Base-by-base conservation (phyloP, 148 eudicot species). In the Nepenthes mirabilis region DNA sequence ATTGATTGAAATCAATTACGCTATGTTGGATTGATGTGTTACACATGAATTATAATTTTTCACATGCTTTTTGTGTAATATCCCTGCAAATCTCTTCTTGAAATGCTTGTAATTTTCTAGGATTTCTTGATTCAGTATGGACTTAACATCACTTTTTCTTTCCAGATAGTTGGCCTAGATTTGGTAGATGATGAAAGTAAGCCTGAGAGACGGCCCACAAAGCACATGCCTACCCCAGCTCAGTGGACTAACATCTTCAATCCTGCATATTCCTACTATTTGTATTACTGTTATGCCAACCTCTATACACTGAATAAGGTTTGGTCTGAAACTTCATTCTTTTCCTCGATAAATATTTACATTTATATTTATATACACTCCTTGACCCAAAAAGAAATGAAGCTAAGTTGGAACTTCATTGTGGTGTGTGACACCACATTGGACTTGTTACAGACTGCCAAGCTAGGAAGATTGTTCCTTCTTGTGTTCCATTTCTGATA, bases 111-210 rank as follows among this genome's bases (percentile, higher is more conserved):
- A 8, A 8, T 40, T 40, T 8, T 40, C 45, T 40, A 23, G 45
- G 8, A 9, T 37, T 58, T 13, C 23, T 23, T 40, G 45, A 40
- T 40, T 3, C 58, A 50, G 33, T 69, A 9, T 36, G 23, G 56
- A 47, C 43, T 62, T 47, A 40, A 40, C 8, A 40, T 40, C 45
- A 3, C 45, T 40, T 47, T 43, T 64, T 11, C 36, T 2, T 70
- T 56, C 51, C 77, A 94, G 99, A 90, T 94, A 65, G 97, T 94
- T 68, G 99, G 99, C 48, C 77, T 94, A 34, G 99, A 94, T 81
- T 66, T 94, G 75, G 99, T 94, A 74, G 99, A 94, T 69, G 99
- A 94, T 64, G 99, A 94, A 74, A 94, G 90, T 75, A 94, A 89
- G 73, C 99, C 97, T 34, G 99, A 94, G 73, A 84, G 99, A 70